Conservation (phyloP, 1,284 basidiomycete species). For the Sporisorium sorghi region DNA sequence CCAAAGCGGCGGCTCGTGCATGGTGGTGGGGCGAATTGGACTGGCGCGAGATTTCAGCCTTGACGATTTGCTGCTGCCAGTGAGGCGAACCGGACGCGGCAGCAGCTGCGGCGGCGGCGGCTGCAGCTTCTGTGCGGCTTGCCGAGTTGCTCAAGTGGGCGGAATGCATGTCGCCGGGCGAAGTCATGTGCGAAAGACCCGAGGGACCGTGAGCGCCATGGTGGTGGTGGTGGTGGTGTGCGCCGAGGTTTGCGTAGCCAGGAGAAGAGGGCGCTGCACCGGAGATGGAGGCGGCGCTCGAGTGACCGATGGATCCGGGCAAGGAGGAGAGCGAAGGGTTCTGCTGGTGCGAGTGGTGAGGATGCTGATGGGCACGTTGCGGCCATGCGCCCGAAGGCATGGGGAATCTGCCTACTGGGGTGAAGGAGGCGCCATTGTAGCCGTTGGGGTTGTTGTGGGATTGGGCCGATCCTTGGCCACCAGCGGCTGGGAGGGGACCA, state of each 20-base stretch:
- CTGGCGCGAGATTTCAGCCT: constrained; percentile 71
- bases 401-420: constrained; percentile 50
- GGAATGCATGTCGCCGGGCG: constrained; percentile 53
- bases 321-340: constrained; percentile 63
- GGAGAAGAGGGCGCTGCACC: constrained; percentile 59
- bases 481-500: constrained; percentile 44
- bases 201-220: constrained; percentile 53
- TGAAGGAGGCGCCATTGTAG: constrained; percentile 46
- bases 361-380: constrained; percentile 42
- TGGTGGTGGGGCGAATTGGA: constrained; percentile 74
- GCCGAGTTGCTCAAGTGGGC: constrained; percentile 40
- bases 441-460: constrained; percentile 33
- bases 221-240: constrained; percentile 55
- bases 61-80: constrained; percentile 67
- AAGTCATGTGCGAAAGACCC: constrained; percentile 53
- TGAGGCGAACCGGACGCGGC: constrained; percentile 54
- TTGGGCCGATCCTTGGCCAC: constrained; percentile 29
- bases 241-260: constrained; percentile 41
- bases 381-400: constrained; percentile 47
- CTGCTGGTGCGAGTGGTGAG: constrained; percentile 59
- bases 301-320: constrained; percentile 57
- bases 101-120: constrained; percentile 37
- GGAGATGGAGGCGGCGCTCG: constrained; percentile 42
- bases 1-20: constrained; percentile 74
- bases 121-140: constrained; percentile 31